phyloP scores from a whole-genome alignment of 129 eudicot species.

The Apium graveolens region DNA sequence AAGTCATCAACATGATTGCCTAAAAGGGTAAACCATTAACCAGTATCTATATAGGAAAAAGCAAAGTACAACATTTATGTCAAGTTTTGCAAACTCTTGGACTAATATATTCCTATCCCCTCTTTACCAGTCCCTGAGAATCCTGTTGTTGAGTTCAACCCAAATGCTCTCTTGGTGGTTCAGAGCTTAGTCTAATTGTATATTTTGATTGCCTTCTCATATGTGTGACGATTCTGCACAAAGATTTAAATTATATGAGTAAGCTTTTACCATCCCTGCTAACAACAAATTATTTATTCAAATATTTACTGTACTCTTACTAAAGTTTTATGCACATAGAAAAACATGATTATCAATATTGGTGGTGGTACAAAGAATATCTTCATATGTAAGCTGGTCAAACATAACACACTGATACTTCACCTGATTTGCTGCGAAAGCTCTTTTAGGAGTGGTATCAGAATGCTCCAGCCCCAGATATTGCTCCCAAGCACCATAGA shows the following conservation, averaged over 20 bases:
- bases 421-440: constrained; percentile 75
- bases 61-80: neutral
- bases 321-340: neutral
- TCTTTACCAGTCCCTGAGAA: neutral
- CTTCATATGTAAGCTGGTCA: neutral
- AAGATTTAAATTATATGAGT: neutral
- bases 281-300: neutral
- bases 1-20: neutral
- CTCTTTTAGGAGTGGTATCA: constrained; percentile 61
- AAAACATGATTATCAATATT: neutral
- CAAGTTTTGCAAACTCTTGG: neutral
- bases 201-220: constrained; percentile 68
- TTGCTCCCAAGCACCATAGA: constrained; percentile 80
- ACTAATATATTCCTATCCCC: neutral
- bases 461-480: constrained; percentile 84
- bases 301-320: neutral
- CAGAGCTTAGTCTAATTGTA: constrained; percentile 36
- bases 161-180: constrained; percentile 5
- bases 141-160: neutral
- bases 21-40: neutral
- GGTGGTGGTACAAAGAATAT: neutral
- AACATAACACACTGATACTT: neutral
- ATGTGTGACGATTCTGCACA: constrained; percentile 78
- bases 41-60: constrained; percentile 3
- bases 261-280: neutral